Conservation (phyloP, 441 rosid genomes). For the Erodium moschatum region DNA sequence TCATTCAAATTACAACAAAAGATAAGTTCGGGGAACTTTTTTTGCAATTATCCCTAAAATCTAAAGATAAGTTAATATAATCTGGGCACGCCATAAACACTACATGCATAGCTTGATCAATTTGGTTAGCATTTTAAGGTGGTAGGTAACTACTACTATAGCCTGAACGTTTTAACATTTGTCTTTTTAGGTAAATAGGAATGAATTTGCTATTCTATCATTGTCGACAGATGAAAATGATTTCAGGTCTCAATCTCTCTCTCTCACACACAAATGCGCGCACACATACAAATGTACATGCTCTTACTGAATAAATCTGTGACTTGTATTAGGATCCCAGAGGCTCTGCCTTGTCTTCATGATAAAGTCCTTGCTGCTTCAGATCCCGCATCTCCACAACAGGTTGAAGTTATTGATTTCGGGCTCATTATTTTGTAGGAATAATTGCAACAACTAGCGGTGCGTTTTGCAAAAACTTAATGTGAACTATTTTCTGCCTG, state of each 20-base stretch:
- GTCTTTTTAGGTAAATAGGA: slow-evolving; percentile 48
- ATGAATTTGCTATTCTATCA: slow-evolving; percentile 64
- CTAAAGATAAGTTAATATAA: not conserved
- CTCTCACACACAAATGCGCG: slow-evolving; percentile 13
- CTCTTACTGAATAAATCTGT: slow-evolving; percentile 12
- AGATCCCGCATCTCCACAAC: slow-evolving; percentile 42
- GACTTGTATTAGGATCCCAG: slow-evolving; percentile 36
- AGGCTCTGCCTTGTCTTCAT: slow-evolving; percentile 60
- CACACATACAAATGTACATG: not conserved
- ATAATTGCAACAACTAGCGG: no score
- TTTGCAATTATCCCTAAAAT: not conserved
- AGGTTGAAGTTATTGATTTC: slow-evolving; percentile 37
- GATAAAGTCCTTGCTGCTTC: slow-evolving; percentile 61
- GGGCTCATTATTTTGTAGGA: not conserved
- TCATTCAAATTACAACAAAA: no score
- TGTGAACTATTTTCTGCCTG: no score
- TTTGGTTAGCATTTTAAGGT: not conserved
- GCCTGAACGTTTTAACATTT: slow-evolving; percentile 15
- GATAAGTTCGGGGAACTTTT: no score
- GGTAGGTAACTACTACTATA: not conserved
- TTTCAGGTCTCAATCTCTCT: slow-evolving; percentile 41
- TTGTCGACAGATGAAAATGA: slow-evolving; percentile 43
- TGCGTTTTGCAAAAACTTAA: no score
- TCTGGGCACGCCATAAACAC: not conserved
- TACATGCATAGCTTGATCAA: not conserved